Percentiles rank a stretch among this genome's conserved stretches.
Conservation (phyloP, 2,329 filamentous ascomycete genomes). For the Colletotrichum cuscutae region DNA sequence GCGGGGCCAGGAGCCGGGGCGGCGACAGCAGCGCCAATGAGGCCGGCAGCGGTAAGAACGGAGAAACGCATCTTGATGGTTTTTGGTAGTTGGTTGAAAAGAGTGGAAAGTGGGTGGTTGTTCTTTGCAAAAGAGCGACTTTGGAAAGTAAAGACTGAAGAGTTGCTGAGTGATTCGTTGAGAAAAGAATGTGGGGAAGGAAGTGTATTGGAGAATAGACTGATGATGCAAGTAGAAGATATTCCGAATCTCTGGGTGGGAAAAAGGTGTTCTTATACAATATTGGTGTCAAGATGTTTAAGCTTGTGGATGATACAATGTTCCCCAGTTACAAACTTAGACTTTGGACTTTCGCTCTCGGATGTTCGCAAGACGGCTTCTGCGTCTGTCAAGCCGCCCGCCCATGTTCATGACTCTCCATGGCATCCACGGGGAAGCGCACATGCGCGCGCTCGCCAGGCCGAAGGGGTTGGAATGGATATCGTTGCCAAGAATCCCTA, state of each 20-base stretch:
- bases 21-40: conserved; percentile 17
- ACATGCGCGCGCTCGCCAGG: neutral
- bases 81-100: neutral
- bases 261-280: conserved; percentile 22
- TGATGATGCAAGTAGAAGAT: conserved; percentile 10
- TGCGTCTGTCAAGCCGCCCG: neutral
- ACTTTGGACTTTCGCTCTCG: neutral
- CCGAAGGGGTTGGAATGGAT: neutral
- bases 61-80: conserved; percentile 31
- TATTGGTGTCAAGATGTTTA: neutral
- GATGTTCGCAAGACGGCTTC: neutral
- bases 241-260: conserved; percentile 8
- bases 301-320: neutral
- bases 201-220: conserved; percentile 30
- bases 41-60: conserved; percentile 17
- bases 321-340: conserved; percentile 2
- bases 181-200: conserved; percentile 26
- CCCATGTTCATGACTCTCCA: neutral
- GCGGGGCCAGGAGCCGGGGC: conserved; percentile 8
- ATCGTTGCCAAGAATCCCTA: conserved; percentile 5
- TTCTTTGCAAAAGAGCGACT: conserved; percentile 28
- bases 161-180: neutral
- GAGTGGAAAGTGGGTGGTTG: neutral
- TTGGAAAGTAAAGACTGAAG: conserved; percentile 31
- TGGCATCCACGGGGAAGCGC: conserved; percentile 12